These are phyloP conservation scores for Nemania diffusa DNA, from an alignment of 2,329 filamentous ascomycete genomes.

Conservation along the genomic window DNA sequence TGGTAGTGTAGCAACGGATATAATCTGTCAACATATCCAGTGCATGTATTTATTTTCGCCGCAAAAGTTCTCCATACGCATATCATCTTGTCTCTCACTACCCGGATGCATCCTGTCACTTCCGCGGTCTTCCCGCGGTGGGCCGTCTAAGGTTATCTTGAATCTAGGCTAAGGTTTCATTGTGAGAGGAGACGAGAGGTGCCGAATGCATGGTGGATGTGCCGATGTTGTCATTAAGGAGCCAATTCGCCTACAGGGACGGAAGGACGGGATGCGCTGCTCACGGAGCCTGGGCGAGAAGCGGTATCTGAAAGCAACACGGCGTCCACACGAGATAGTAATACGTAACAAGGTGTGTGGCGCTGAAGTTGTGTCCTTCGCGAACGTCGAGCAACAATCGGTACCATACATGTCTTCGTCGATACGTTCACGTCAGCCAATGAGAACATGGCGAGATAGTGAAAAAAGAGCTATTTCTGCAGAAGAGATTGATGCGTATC, in stretches of 20 bases:
- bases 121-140: slow-evolving; percentile 56
- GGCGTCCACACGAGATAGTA: slow-evolving; percentile 23
- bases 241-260: slow-evolving; percentile 28
- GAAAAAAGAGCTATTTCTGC: slow-evolving; percentile 16
- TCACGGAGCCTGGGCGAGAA: slow-evolving; percentile 22
- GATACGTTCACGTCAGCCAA: slow-evolving; percentile 14
- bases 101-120: slow-evolving; percentile 53
- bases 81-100: slow-evolving; percentile 52
- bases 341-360: slow-evolving; percentile 26
- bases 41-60: slow-evolving; percentile 47
- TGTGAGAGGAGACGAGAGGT: slow-evolving; percentile 44
- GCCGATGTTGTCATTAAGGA: slow-evolving; percentile 30
- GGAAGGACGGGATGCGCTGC: slow-evolving; percentile 30
- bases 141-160: slow-evolving; percentile 49
- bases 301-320: slow-evolving; percentile 16
- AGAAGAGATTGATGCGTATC: slow-evolving; percentile 17
- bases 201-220: slow-evolving; percentile 42
- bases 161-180: slow-evolving; percentile 51
- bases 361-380: slow-evolving; percentile 20
- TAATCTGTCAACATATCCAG: slow-evolving; percentile 39
- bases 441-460: slow-evolving; percentile 22
- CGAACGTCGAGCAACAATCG: slow-evolving; percentile 22
- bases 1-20: slow-evolving; percentile 27
- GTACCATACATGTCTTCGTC: slow-evolving; percentile 23
- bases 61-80: slow-evolving; percentile 50